These are phyloP conservation scores for Quercus lobata DNA, from an alignment of 331 rosid genomes.

Conservation along the genomic window DNA sequence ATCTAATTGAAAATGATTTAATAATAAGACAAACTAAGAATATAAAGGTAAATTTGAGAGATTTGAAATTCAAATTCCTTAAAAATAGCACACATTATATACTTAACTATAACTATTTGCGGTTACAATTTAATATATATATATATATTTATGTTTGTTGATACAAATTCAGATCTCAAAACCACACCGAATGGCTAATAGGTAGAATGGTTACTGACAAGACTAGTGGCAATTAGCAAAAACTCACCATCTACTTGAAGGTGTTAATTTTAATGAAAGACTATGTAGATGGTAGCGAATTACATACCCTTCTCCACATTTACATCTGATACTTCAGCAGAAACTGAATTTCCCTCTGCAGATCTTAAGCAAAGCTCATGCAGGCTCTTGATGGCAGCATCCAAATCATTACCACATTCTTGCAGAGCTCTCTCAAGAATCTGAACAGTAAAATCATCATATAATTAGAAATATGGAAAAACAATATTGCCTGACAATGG, in stretches of 20 bases:
- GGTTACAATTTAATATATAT: too few relatives aligned
- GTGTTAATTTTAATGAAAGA: neutral
- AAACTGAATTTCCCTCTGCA: conserved; percentile 24
- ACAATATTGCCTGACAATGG: neutral
- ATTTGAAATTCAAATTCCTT: too few relatives aligned
- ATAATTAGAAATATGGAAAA: neutral
- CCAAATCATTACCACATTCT: conserved; percentile 70
- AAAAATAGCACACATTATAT: neutral
- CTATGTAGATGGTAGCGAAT: neutral
- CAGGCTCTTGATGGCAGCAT: conserved; percentile 71
- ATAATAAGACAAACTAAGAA: too few relatives aligned
- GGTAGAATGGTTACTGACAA: neutral
- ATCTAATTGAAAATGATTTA: too few relatives aligned
- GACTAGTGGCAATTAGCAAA: neutral
- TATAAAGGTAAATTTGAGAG: too few relatives aligned
- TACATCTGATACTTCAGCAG: conserved; percentile 26
- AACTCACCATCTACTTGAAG: neutral
- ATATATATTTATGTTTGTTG: too few relatives aligned
- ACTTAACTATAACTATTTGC: too few relatives aligned
- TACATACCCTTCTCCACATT: conserved; percentile 44
- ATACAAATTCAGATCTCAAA: neutral
- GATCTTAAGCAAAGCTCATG: conserved; percentile 59
- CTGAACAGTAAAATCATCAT: conserved; percentile 36
- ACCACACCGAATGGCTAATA: neutral
- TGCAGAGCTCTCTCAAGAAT: conserved; percentile 70